Base-by-base conservation (phyloP, 192 early-diverging fungal genomes). In the Coemansia sp. region DNA sequence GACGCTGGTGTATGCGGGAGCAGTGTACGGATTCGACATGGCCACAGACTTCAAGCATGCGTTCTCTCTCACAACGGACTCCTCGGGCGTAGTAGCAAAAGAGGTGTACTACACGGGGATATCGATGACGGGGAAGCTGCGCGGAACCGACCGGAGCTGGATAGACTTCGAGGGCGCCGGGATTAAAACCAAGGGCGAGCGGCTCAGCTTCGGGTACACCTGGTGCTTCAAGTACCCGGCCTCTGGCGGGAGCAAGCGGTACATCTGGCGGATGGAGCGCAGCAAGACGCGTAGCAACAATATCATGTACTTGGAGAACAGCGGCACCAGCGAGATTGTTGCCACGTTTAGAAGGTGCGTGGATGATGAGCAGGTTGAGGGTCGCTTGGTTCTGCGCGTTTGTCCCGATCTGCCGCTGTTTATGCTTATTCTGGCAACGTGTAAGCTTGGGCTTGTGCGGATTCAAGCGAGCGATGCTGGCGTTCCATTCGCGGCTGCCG, bases 151-250 rank as follows among this genome's bases (percentile, higher is more conserved):
- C 50, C 66, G 58, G 39, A 68, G 66, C 38, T 58, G 66, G 42
- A 48, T 68, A 48, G 66, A 68, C 3, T 68, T 68, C 12, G 56
- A 37, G 18, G 66, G 66, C 13, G 53, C 56, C 1, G 45, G 41
- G 2, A 26, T 68, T 8, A 68, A 61, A 41, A 42, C 50, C 58
- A 68, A 68, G 38, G 66, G 66, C 42, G 66, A 68, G 40, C 41
- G 66, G 5, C 66, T 68, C 16, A 68, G 66, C 47, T 68, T 68
- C 19, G 44, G 44, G 32, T 68, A 68, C 47, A 68, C 66, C 1
- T 68, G 66, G 66, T 38, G 45, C 32, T 68, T 68, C 57, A 68
- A 52, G n/a, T 68, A 68, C 57, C 56, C 56, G 16, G 23, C 47
- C 40, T 32, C 32, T 4, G 32, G 32, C 32, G 32, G 32, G 42